phyloP scores from a whole-genome alignment of 2,329 filamentous ascomycete genomes.

The Scedosporium apiospermum region DNA sequence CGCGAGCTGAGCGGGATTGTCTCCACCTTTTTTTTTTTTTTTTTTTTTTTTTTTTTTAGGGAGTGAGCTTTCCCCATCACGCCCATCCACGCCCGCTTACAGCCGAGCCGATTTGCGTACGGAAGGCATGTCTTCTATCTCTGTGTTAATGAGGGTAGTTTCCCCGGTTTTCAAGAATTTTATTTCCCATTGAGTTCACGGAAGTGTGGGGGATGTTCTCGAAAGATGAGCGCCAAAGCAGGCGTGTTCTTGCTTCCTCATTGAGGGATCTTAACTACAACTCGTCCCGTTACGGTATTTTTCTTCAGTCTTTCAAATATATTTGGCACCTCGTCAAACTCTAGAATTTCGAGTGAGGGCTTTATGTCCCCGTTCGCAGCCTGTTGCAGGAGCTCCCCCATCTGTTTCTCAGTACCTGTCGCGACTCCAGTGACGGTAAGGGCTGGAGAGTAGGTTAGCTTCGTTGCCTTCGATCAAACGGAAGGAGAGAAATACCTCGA shows the following conservation, averaged over 20 bases:
- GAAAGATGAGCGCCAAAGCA: too few relatives aligned
- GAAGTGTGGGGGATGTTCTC: too few relatives aligned
- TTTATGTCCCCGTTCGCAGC: slow-evolving; percentile 7
- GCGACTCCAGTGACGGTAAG: slow-evolving; percentile 10
- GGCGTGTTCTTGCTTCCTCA: not conserved
- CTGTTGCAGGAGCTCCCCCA: slow-evolving; percentile 9
- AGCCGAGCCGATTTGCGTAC: too few relatives aligned
- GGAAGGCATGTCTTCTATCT: too few relatives aligned
- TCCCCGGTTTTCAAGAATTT: too few relatives aligned
- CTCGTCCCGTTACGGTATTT: not conserved
- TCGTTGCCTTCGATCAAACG: not conserved
- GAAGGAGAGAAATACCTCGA: not conserved
- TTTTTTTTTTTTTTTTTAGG: too few relatives aligned
- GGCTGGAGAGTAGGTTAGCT: not conserved
- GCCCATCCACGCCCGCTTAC: too few relatives aligned
- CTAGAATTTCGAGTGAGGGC: slow-evolving; percentile 2
- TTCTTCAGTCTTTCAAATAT: slow-evolving; percentile 2
- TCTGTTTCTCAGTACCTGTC: slow-evolving; percentile 10
- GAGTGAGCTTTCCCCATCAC: too few relatives aligned
- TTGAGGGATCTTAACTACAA: slow-evolving; percentile 1
- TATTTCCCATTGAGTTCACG: too few relatives aligned
- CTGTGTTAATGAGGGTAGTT: too few relatives aligned
- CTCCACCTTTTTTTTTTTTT: too few relatives aligned
- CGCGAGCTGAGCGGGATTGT: too few relatives aligned
- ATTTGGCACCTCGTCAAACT: slow-evolving; percentile 2